A percentile compares a stretch with the other conserved stretches of the same genome.
phyloP scores from a whole-genome alignment of 2,329 filamentous ascomycete species.

The Venturia pyrina region DNA sequence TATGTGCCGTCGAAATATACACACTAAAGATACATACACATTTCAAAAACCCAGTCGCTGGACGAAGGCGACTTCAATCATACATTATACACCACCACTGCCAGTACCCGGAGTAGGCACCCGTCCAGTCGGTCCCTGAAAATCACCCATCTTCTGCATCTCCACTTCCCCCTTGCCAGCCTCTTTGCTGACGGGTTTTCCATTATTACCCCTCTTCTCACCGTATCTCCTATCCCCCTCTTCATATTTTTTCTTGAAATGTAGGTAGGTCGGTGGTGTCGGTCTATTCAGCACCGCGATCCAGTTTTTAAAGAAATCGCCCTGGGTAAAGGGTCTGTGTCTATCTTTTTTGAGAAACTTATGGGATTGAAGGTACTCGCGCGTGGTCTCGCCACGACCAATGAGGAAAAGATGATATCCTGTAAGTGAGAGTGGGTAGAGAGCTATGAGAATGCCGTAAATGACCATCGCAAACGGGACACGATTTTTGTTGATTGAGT shows the following conservation, averaged over 20 bases:
- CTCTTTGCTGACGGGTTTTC: not conserved
- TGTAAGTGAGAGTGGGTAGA: conserved; percentile 76
- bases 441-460: conserved; percentile 62
- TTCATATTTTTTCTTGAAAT: conserved; percentile 68
- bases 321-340: conserved; percentile 81
- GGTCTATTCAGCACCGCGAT: conserved; percentile 71
- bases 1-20: not conserved
- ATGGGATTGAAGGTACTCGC: conserved; percentile 91
- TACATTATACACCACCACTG: not conserved
- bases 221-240: conserved; percentile 81
- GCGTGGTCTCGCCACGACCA: conserved; percentile 82
- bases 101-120: not conserved
- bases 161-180: not conserved
- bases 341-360: conserved; percentile 90
- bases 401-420: conserved; percentile 88
- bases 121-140: not conserved
- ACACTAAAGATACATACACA: not conserved
- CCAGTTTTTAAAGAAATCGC: conserved; percentile 67
- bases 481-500: conserved; percentile 59
- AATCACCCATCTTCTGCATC: conserved; percentile 10
- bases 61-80: not conserved
- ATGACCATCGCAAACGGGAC: conserved; percentile 84
- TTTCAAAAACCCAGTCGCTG: not conserved
- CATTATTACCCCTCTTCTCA: conserved; percentile 23
- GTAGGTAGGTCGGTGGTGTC: conserved; percentile 76